Evolutionary conservation across 2,329 filamentous ascomycete genomes (phyloP).

Genomic region (Coleophoma crateriformis): DNA sequence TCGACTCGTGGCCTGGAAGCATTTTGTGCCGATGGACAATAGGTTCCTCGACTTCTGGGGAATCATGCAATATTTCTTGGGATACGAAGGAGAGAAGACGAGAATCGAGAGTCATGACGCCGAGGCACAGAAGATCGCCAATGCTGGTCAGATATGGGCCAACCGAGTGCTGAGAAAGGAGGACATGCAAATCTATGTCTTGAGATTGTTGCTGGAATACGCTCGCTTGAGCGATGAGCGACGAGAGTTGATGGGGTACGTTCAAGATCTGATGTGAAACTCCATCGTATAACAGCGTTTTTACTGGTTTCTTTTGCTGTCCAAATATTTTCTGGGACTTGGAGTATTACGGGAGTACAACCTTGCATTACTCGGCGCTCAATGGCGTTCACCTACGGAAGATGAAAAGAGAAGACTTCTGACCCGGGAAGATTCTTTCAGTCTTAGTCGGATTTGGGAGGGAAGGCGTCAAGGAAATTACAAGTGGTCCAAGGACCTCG

Average conservation of each 20-base stretch:
- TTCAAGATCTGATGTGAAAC: constrained; percentile 18
- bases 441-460: too few species aligned
- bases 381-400: too few species aligned
- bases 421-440: too few species aligned
- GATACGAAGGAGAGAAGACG: constrained; percentile 42
- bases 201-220: constrained; percentile 64
- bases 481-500: too few species aligned
- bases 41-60: constrained; percentile 68
- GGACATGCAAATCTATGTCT: constrained; percentile 58
- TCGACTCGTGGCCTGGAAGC: constrained; percentile 69
- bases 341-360: too few species aligned
- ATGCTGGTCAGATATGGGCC: constrained; percentile 65
- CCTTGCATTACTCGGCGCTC: too few species aligned
- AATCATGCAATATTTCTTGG: constrained; percentile 71
- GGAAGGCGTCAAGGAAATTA: too few species aligned
- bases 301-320: background rate
- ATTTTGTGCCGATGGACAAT: constrained; percentile 79
- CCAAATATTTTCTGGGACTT: background rate
- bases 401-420: too few species aligned
- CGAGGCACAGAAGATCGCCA: constrained; percentile 60
- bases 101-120: constrained; percentile 32
- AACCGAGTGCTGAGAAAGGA: constrained; percentile 64
- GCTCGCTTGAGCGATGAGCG: constrained; percentile 29
- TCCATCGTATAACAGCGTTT: background rate
- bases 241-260: constrained; percentile 27